phyloP scores from a whole-genome alignment of 2,329 filamentous ascomycete species.

The Berkeleyomyces rouxiae region DNA sequence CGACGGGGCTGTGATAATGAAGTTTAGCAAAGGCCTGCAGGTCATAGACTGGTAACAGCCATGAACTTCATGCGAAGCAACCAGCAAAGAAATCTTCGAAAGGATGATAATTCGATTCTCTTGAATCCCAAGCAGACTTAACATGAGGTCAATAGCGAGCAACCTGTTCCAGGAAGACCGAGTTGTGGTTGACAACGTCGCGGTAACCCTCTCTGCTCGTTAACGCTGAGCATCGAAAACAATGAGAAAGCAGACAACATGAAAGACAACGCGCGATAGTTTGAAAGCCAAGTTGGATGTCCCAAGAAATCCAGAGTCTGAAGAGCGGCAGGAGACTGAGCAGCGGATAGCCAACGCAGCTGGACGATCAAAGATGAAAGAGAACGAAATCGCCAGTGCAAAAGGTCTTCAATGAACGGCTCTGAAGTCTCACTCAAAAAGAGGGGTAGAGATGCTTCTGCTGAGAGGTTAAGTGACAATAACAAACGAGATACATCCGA shows the following conservation, averaged over 20 bases:
- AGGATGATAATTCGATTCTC: too few species aligned
- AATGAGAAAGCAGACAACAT: background rate
- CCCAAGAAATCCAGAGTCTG: background rate
- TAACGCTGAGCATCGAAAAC: background rate
- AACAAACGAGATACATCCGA: constrained; percentile 1
- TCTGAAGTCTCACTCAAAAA: background rate
- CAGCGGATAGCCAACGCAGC: background rate
- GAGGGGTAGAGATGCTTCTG: background rate
- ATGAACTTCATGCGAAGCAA: too few species aligned
- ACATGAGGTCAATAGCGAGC: too few species aligned
- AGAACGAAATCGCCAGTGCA: background rate
- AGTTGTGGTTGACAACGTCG: background rate
- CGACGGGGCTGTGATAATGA: too few species aligned
- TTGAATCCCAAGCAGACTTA: too few species aligned
- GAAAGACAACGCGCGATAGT: background rate
- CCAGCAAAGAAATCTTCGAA: too few species aligned
- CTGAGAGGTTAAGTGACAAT: constrained; percentile 3
- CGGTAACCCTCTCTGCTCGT: background rate
- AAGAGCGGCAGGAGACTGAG: background rate
- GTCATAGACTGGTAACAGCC: too few species aligned
- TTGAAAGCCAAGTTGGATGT: background rate
- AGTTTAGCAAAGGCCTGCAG: too few species aligned
- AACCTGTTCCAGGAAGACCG: too few species aligned
- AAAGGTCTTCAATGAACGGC: too few species aligned
- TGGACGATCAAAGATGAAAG: background rate